Evolutionary conservation across 2,329 filamentous ascomycete genomes (phyloP), one percentile per base, ranked within the genome.

Genomic region (Ophiostoma sp.): DNA sequence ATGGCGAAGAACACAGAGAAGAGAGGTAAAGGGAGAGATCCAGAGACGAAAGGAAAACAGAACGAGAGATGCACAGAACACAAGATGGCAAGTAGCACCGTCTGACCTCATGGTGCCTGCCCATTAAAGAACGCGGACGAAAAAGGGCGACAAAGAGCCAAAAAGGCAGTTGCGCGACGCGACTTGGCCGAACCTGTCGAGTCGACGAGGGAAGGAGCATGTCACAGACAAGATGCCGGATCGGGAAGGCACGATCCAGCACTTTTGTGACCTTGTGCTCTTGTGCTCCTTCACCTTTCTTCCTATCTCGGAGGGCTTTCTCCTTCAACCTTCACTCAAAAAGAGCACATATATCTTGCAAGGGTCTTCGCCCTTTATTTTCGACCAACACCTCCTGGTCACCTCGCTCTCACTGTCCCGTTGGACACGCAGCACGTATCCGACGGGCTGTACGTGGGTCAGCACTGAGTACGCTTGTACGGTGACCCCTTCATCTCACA

Each of bases 211-310:
- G 66, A 66, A 70, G 66, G 66, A 73, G 33, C 72, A 25, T 33
- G 55, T n/a, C 64, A 70, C 72, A 50, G 31, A 55, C 9, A 45
- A 45, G 19, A 45, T 45, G 68, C 66, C 25, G 66, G 45, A 70
- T 73, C 36, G 31, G 72, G 72, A 73, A 73, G 72, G 72, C 55
- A 66, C 72, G 72, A 73, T 57, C 57, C 66, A 64, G 36, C 36
- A 71, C 55, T 17, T 19, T 4, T 25, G 42, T 36, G 59, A 4
- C n/a, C 15, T 4, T n/a, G 31, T 39, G n/a, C 48, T 39, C 25
- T n/a, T 52, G 8, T 48, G 22, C n/a, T n/a, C n/a, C 1, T 45
- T 42, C 17, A 33, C 25, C 64, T 66, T 0, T 4, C 42, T 2
- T 36, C 59, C 33, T 63, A n/a, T 63, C 19, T 9, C 22, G 61